These are phyloP conservation scores for Oryza longistaminata DNA, from an alignment of 176 grass and related monocot species.

Conservation along the genomic window DNA sequence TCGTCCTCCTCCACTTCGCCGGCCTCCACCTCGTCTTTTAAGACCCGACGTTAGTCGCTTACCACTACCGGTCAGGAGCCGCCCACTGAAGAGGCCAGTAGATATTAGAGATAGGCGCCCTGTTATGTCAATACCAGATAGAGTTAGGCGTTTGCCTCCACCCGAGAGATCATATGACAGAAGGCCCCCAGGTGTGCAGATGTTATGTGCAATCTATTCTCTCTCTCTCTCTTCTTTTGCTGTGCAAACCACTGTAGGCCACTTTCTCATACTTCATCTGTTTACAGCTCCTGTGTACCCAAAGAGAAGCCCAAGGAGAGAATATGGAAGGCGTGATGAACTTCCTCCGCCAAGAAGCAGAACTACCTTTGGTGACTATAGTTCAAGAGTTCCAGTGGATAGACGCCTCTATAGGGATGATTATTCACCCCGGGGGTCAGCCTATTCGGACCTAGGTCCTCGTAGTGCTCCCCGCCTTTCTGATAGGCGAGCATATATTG, in stretches of 20 bases:
- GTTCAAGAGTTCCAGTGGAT: slow-evolving; percentile 58
- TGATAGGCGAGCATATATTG: slow-evolving; percentile 60
- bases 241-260: neutral
- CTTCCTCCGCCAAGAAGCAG: slow-evolving; percentile 66
- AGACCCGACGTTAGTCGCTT: slow-evolving; percentile 45
- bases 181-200: slow-evolving; percentile 57
- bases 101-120: slow-evolving; percentile 68
- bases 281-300: slow-evolving; percentile 62
- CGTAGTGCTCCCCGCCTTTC: slow-evolving; percentile 54
- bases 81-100: slow-evolving; percentile 65
- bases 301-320: slow-evolving; percentile 70
- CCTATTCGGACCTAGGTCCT: slow-evolving; percentile 63
- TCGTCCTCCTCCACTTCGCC: slow-evolving; percentile 40
- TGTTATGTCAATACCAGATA: slow-evolving; percentile 59
- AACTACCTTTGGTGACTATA: slow-evolving; percentile 55
- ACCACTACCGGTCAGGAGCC: slow-evolving; percentile 48
- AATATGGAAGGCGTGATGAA: slow-evolving; percentile 63
- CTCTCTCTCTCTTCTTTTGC: neutral
- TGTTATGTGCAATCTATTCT: slow-evolving; percentile 19
- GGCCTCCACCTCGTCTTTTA: slow-evolving; percentile 45
- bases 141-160: slow-evolving; percentile 66
- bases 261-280: slow-evolving; percentile 7
- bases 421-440: slow-evolving; percentile 56
- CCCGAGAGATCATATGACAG: slow-evolving; percentile 65
- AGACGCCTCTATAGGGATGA: slow-evolving; percentile 70